Base-by-base conservation (phyloP, 345 rosid genomes). In the Clarkia xantiana region DNA sequence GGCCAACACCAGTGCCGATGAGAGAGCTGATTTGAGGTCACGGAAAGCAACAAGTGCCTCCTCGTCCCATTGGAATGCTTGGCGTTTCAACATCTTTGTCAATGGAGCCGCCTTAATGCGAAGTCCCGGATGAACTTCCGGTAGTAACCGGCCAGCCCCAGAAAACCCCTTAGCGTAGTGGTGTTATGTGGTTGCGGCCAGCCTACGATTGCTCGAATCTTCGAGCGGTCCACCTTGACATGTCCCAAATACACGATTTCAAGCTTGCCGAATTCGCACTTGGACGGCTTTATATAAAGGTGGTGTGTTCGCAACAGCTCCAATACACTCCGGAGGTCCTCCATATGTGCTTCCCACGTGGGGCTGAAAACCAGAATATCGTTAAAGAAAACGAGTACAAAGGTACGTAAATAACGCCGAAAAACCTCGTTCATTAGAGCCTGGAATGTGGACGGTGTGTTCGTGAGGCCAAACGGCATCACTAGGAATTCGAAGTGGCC, bases 321-420 rank as follows among this genome's bases (percentile, higher is more conserved):
- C n/a, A n/a, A n/a, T n/a, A n/a, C n/a, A n/a, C n/a, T 10, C 49
- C 16, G 49, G 12, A 45, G 18, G 16, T n/a, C n/a, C n/a, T n/a
- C n/a, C n/a, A n/a, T n/a, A n/a, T n/a, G n/a, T n/a, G n/a, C n/a
- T n/a, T n/a, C n/a, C n/a, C n/a, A n/a, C n/a, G n/a, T n/a, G n/a
- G n/a, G n/a, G n/a, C n/a, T n/a, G n/a, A n/a, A n/a, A n/a, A n/a
- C 18, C 49, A 45, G 49, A 45, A 45, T 45, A 45, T 45, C 49
- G 18, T 45, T 18, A 45, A 45, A 16, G 16, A 45, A 45, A 11
- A 13, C 49, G 11, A 45, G 18, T 10, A 45, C 49, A 18, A 45
- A 45, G 18, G 14, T 14, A 11, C 49, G n/a, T 18, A 45, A 18
- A 18, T 11, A 45, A 11, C 11, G 16, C 11, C 16, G 49, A 18